Conservation (phyloP, 2,329 filamentous ascomycete species). For the Bipolaris zeicola region DNA sequence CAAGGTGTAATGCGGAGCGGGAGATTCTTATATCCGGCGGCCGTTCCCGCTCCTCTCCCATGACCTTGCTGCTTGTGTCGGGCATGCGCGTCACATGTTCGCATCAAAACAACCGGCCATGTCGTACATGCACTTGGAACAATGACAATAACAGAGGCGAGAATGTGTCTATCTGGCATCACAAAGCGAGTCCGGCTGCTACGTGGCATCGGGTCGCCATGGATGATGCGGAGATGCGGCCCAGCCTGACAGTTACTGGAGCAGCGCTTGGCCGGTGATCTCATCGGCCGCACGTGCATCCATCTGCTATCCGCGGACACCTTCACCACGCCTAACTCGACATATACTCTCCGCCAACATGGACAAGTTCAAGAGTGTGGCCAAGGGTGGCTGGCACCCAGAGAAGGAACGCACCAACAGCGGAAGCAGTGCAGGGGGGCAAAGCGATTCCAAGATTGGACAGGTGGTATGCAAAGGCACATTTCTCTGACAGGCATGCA, state of each 20-base stretch:
- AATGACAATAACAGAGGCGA: neutral
- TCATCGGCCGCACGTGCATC: constrained; percentile 29
- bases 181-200: neutral
- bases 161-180: neutral
- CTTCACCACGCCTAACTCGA: constrained; percentile 18
- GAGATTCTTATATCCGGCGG: neutral
- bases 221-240: neutral
- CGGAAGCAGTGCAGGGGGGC: constrained; percentile 19
- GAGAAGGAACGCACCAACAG: constrained; percentile 23
- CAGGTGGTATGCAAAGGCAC: constrained; percentile 58
- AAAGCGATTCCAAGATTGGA: constrained; percentile 58
- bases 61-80: no score
- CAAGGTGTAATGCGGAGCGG: constrained; percentile 3
- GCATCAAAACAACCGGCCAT: neutral
- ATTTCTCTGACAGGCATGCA: constrained; percentile 3
- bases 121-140: neutral
- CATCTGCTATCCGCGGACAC: constrained; percentile 11
- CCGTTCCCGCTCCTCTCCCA: neutral
- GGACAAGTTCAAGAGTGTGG: constrained; percentile 47
- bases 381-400: constrained; percentile 58
- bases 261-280: constrained; percentile 23
- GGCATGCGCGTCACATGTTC: neutral
- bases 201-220: neutral
- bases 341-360: constrained; percentile 28
- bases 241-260: constrained; percentile 10